Evolutionary conservation across 139 green algal genomes (phyloP).

Genomic region (Chlamydomonas eustigma): DNA sequence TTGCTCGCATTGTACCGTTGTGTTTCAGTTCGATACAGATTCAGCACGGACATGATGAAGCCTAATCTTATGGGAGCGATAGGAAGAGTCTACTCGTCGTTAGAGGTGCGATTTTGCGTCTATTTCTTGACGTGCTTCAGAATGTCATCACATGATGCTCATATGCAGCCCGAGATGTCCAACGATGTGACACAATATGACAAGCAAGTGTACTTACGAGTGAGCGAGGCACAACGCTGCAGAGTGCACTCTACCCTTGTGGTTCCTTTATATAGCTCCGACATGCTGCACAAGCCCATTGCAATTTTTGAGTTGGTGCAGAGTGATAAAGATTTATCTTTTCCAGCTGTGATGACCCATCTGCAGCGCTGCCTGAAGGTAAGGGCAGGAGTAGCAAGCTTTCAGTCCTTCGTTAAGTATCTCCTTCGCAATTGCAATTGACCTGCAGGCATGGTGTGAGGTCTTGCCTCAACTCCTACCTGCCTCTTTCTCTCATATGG

Average conservation of each 20-base stretch:
- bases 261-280: constrained; percentile 53
- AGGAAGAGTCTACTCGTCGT: constrained; percentile 45
- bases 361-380: constrained; percentile 2
- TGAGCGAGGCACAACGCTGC: constrained; percentile 76
- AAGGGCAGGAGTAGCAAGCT: too few relatives aligned
- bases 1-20: constrained; percentile 82
- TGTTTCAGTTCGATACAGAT: constrained; percentile 80
- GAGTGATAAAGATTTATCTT: constrained; percentile 36
- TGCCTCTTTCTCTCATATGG: too few relatives aligned
- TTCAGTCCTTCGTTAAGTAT: too few relatives aligned
- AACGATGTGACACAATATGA: constrained; percentile 78
- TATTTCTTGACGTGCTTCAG: too few relatives aligned
- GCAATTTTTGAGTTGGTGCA: constrained; percentile 77
- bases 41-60: constrained; percentile 62
- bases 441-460: too few relatives aligned
- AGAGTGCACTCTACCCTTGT: constrained; percentile 66
- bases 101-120: not conserved
- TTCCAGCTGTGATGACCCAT: not conserved
- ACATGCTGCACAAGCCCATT: constrained; percentile 36
- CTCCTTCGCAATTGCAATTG: too few relatives aligned
- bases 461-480: too few relatives aligned
- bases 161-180: constrained; percentile 70
- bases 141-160: not conserved
- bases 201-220: constrained; percentile 70
- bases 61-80: constrained; percentile 65